Evolutionary conservation across 306 rosid genomes (phyloP).

Genomic region (Dryas alaskensis): DNA sequence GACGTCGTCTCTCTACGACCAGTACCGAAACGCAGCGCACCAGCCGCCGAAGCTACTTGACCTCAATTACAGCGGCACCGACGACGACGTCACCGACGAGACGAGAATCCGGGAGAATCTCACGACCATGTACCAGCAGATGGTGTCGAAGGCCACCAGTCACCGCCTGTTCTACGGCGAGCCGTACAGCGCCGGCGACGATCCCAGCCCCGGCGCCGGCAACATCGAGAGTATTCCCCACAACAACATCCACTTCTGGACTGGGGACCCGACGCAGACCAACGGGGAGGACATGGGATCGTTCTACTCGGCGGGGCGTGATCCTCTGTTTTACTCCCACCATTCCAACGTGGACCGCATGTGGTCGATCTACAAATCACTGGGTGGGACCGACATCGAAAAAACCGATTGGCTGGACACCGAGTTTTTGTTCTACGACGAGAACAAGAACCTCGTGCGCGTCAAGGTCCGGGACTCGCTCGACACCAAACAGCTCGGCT

Average conservation of each 20-base stretch:
- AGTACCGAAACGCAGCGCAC: slow-evolving; percentile 38
- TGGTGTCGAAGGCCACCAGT: slow-evolving; percentile 51
- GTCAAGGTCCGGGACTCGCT: slow-evolving; percentile 70
- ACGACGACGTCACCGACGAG: background rate
- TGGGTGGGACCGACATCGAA: slow-evolving; percentile 43
- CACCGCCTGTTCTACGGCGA: slow-evolving; percentile 49
- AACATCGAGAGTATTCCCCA: slow-evolving; percentile 62
- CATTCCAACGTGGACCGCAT: slow-evolving; percentile 71
- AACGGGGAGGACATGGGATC: slow-evolving; percentile 64
- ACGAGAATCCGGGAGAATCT: slow-evolving; percentile 29
- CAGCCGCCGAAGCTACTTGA: slow-evolving; percentile 51
- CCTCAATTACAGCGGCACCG: slow-evolving; percentile 27
- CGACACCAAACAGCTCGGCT: slow-evolving; percentile 47
- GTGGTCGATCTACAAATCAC: slow-evolving; percentile 63
- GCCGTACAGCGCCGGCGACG: slow-evolving; percentile 53
- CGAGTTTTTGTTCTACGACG: slow-evolving; percentile 67
- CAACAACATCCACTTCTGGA: slow-evolving; percentile 50
- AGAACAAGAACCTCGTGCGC: slow-evolving; percentile 53
- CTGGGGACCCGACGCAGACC: slow-evolving; percentile 43
- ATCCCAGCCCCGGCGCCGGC: slow-evolving; percentile 50
- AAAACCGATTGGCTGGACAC: slow-evolving; percentile 59
- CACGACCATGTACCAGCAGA: slow-evolving; percentile 56
- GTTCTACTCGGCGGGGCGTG: slow-evolving; percentile 67
- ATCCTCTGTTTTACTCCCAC: slow-evolving; percentile 62
- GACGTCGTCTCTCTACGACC: slow-evolving; percentile 50